Conservation (phyloP, 352 stramenopile genomes). For the Pythium aquatile region DNA sequence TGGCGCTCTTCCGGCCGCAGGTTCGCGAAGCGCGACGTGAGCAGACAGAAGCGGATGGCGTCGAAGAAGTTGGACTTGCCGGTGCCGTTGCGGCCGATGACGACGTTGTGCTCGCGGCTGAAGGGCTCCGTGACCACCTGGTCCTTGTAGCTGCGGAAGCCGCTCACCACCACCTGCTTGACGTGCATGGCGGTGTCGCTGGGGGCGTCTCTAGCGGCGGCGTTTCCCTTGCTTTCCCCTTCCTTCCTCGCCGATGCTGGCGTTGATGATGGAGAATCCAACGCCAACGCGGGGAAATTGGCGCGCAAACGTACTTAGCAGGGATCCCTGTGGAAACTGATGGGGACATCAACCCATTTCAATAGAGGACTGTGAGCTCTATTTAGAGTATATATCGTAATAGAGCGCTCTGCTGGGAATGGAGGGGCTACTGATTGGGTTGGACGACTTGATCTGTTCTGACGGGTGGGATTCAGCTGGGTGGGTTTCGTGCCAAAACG, state of each 20-base stretch:
- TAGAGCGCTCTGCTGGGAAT: conserved; percentile 9
- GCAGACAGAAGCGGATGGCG: conserved; percentile 98
- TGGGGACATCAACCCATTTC: not conserved
- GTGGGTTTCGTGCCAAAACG: conserved; percentile 15
- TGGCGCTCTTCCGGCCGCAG: conserved; percentile 91
- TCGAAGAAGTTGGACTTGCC: conserved; percentile 99
- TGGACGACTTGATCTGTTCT: not conserved
- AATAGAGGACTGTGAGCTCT: not conserved
- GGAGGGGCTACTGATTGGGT: conserved; percentile 1
- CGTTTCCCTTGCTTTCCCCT: conserved; percentile 16
- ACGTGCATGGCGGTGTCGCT: conserved; percentile 89
- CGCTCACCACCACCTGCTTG: conserved; percentile 94
- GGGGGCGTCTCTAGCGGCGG: not conserved
- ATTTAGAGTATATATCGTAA: not conserved
- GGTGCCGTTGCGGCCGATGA: conserved; percentile 97
- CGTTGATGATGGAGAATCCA: not conserved
- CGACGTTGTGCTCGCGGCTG: conserved; percentile 94
- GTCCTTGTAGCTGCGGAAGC: conserved; percentile 95
- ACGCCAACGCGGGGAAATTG: conserved; percentile 5
- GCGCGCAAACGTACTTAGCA: not conserved
- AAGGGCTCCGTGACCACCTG: conserved; percentile 90
- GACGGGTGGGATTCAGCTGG: not conserved
- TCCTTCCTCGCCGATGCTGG: no score
- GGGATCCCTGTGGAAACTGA: not conserved
- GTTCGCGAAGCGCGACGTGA: conserved; percentile 91